Evolutionary conservation across 2,329 filamentous ascomycete species (phyloP), one percentile per base, ranked within the genome.

Genomic region (Alternaria ethzedia): DNA sequence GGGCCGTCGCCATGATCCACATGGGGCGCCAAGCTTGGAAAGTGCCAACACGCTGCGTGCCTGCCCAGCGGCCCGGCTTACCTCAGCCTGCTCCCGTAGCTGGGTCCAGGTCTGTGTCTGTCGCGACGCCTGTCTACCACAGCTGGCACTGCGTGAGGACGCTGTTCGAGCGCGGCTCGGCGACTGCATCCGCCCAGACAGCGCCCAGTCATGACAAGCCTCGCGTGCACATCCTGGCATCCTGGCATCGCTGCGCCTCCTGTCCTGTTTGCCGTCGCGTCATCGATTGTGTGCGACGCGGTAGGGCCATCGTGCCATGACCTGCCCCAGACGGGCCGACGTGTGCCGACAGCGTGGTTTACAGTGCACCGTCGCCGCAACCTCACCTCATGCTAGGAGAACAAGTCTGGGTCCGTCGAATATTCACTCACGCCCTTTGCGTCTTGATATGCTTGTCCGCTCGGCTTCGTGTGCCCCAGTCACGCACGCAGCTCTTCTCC

Each of bases 1-100:
- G 32, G 32, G 32, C 32, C 15, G 64, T 63, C 58, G 61, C 66
- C 54, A 68, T 43, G 67, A 23, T 45, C 65, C 67, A 58, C 52
- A 54, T 64, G 30, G 54, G 62, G 57, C 43, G 36, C 36, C 36
- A 41, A 41, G 36, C 36, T 41, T 41, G 36, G 36, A 41, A 41
- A 17, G 15, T 41, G 36, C 36, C 15, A 41, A 41, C 36, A 41
- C 36, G 36, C 36, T 41, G 36, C 36, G 36, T 41, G 36, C 54
- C 46, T 58, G 54, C 21, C 46, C 46, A 17, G 30, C 57, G 57
- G 59, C 49, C 62, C 59, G 63, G 54, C 59, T 63, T 58, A 54
- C 44, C 26, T 32, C 55, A 28, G 17, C 21, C 32, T 45, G 32
- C 25, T 43, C 55, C 59, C 32, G 25, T n/a, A 25, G 15, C 47